Evolutionary conservation across 2,329 filamentous ascomycete species (phyloP).

Genomic region (Sporothrix luriei): DNA sequence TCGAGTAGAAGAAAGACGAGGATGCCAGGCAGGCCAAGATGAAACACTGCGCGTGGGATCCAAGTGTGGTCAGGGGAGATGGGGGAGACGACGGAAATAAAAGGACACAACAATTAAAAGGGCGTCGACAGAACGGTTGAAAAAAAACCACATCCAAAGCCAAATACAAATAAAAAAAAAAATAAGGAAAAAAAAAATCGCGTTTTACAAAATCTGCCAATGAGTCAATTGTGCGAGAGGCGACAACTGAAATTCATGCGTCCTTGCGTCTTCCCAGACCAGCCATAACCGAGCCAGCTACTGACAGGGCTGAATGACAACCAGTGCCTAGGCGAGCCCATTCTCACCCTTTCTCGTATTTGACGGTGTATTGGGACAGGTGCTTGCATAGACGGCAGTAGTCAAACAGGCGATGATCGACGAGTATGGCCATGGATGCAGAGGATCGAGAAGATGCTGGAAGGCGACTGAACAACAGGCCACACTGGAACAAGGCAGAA

Average conservation of each 20-base stretch:
- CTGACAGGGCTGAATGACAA: constrained; percentile 19
- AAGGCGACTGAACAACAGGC: not conserved
- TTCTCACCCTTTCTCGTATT: not conserved
- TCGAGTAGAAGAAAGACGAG: too few relatives aligned
- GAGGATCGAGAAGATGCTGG: not conserved
- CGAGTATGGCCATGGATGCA: not conserved
- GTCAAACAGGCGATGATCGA: not conserved
- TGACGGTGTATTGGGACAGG: not conserved
- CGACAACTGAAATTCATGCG: not conserved
- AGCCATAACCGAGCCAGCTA: not conserved
- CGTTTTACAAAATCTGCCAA: not conserved
- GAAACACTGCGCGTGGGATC: not conserved
- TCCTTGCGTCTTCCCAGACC: not conserved
- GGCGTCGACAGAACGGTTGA: not conserved
- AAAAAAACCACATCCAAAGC: too few relatives aligned
- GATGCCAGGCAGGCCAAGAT: constrained; percentile 2
- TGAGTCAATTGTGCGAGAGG: not conserved
- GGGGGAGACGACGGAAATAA: not conserved
- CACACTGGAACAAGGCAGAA: not conserved
- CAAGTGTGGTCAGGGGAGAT: not conserved
- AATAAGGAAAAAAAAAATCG: not conserved
- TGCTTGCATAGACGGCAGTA: too few relatives aligned
- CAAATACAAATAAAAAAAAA: not conserved
- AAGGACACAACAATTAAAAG: not conserved
- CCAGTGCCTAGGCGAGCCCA: not conserved